Evolutionary conservation across 2,329 filamentous ascomycete species (phyloP).

Genomic region (Westerdykella aurantiaca): DNA sequence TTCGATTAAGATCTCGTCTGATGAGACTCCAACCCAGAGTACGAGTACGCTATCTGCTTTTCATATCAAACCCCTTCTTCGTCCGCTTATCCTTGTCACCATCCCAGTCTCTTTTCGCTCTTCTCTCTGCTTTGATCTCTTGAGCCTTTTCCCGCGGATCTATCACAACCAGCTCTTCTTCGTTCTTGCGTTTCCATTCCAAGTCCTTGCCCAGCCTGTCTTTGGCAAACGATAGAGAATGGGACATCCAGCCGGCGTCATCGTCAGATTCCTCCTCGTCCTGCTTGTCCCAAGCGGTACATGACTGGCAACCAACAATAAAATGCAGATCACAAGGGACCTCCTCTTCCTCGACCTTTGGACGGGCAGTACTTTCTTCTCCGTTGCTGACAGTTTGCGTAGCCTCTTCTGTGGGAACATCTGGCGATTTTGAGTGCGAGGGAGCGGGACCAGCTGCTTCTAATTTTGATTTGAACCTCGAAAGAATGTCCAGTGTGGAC

Average conservation of each 20-base stretch:
- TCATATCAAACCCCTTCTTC: slow-evolving; percentile 5
- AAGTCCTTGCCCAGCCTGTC: slow-evolving; percentile 88
- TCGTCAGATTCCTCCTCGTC: slow-evolving; percentile 54
- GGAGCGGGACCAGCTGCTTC: slow-evolving; percentile 38
- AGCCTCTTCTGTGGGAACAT: slow-evolving; percentile 17
- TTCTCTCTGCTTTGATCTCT: slow-evolving; percentile 58
- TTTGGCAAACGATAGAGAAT: slow-evolving; percentile 78
- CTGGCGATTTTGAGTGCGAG: slow-evolving; percentile 23
- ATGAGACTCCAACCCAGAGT: too few species aligned
- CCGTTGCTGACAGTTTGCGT: slow-evolving; percentile 9
- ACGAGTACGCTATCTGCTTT: background rate
- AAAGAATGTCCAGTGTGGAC: slow-evolving; percentile 61
- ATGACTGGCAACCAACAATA: slow-evolving; percentile 91
- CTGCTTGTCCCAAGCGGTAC: slow-evolving; percentile 75
- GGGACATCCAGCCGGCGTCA: slow-evolving; percentile 73
- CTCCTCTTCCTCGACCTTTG: slow-evolving; percentile 30
- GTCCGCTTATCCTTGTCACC: slow-evolving; percentile 19
- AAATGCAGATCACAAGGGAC: slow-evolving; percentile 88
- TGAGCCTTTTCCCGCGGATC: slow-evolving; percentile 80
- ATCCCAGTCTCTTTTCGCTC: slow-evolving; percentile 35
- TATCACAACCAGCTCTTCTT: slow-evolving; percentile 87
- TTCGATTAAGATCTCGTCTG: too few species aligned
- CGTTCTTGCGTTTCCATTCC: slow-evolving; percentile 82
- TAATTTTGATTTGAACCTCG: slow-evolving; percentile 73
- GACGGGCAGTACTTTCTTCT: slow-evolving; percentile 4